Percentiles rank a stretch among this genome's conserved stretches.
phyloP scores from a whole-genome alignment of 2,329 filamentous ascomycete species.

The Metarhizium brunneum region DNA sequence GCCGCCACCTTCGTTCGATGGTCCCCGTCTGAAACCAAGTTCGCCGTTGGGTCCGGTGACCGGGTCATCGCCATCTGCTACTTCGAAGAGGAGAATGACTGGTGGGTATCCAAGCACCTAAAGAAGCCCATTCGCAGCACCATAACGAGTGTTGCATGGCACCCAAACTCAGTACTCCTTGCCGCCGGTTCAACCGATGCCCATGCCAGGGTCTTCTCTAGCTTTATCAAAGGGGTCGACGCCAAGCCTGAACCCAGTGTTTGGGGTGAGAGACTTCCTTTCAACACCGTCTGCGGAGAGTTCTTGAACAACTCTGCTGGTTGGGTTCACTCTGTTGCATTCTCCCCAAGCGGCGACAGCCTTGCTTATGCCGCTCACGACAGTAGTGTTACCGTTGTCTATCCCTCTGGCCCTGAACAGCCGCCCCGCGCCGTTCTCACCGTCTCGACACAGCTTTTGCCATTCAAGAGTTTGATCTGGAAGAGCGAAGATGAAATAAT shows the following conservation, averaged over 20 bases:
- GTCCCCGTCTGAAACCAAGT: conserved; percentile 95
- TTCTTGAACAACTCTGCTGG: conserved; percentile 93
- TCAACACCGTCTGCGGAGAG: conserved; percentile 97
- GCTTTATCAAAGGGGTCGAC: conserved; percentile 94
- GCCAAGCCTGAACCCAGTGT: conserved; percentile 73
- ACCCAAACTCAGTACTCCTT: conserved; percentile 92
- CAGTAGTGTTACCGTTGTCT: conserved; percentile 93
- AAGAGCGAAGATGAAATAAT: conserved; percentile 87
- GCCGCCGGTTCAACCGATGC: conserved; percentile 96
- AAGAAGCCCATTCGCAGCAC: conserved; percentile 99
- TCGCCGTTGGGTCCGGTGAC: conserved; percentile 92
- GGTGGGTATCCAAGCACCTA: conserved; percentile 99
- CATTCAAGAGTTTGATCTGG: conserved; percentile 91
- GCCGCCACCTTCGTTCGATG: conserved; percentile 95
- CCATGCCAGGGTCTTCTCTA: conserved; percentile 87
- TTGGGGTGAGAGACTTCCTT: conserved; percentile 92
- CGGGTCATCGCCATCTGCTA: conserved; percentile 95
- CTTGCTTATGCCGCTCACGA: conserved; percentile 92
- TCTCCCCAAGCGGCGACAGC: conserved; percentile 87
- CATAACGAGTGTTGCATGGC: conserved; percentile 90
- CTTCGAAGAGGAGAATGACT: conserved; percentile 98
- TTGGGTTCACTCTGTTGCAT: conserved; percentile 90
- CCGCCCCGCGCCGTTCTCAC: conserved; percentile 84
- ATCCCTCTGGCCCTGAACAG: conserved; percentile 84
- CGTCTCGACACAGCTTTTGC: conserved; percentile 80